phyloP scores from a whole-genome alignment of 164 flowering plant species.

The Hamamelis virginiana region DNA sequence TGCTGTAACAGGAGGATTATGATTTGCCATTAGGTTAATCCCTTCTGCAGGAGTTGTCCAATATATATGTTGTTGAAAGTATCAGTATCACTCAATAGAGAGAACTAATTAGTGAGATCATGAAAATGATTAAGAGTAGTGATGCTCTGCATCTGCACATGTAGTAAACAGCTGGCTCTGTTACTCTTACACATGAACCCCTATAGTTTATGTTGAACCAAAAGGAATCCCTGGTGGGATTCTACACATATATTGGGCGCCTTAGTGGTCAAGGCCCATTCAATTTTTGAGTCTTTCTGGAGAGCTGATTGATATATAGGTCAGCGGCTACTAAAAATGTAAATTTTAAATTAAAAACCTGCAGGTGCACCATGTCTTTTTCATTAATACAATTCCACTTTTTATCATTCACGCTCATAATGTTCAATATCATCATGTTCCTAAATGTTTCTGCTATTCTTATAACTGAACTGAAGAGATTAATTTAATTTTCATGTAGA shows the following conservation, averaged over 20 bases:
- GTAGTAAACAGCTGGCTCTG: background rate
- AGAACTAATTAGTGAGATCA: background rate
- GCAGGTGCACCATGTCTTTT: too few species aligned
- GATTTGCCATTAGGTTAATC: background rate
- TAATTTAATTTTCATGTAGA: constrained; percentile 31
- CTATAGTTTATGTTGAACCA: background rate
- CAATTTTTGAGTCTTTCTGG: background rate
- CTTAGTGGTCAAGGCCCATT: background rate
- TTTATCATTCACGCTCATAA: background rate
- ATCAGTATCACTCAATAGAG: background rate
- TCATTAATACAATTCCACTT: too few species aligned
- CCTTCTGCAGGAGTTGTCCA: background rate
- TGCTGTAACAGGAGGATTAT: background rate
- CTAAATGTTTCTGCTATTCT: too few species aligned
- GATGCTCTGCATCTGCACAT: background rate
- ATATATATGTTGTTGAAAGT: background rate
- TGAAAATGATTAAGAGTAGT: background rate
- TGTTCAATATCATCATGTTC: background rate
- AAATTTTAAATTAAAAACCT: too few species aligned
- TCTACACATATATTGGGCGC: background rate
- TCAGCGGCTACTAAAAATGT: background rate
- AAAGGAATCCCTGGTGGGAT: background rate
- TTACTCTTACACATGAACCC: background rate
- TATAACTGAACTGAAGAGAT: background rate
- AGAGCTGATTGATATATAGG: background rate